Conservation (phyloP, 2,329 filamentous ascomycete species). For the Tricladium varicosporioides region DNA sequence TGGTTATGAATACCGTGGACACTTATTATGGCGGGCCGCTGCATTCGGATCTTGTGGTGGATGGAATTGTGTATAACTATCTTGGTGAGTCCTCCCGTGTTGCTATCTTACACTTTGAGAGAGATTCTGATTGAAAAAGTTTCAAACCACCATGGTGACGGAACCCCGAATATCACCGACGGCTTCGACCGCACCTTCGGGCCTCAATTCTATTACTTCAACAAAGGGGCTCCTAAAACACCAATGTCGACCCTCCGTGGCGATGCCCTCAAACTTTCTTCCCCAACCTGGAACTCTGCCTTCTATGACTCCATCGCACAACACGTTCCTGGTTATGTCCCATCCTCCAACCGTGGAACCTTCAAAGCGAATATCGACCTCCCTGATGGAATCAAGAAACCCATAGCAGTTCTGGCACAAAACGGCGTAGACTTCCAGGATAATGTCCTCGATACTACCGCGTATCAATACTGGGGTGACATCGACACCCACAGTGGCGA, state of each 20-base stretch:
- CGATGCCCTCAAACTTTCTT: conserved; percentile 52
- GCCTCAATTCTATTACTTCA: conserved; percentile 63
- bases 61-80: conserved; percentile 66
- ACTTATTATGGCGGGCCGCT: conserved; percentile 61
- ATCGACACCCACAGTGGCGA: conserved; percentile 43
- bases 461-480: conserved; percentile 62
- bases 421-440: conserved; percentile 56
- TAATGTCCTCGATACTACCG: conserved; percentile 51
- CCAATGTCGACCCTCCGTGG: conserved; percentile 47
- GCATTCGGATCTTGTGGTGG: conserved; percentile 61
- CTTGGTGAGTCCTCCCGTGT: conserved; percentile 37
- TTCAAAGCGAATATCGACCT: conserved; percentile 51
- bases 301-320: conserved; percentile 64
- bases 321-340: conserved; percentile 57
- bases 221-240: conserved; percentile 48
- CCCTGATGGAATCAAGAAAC: conserved; percentile 47
- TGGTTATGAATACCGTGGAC: conserved; percentile 63
- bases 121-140: too few relatives aligned
- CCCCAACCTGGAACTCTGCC: conserved; percentile 52
- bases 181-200: conserved; percentile 66
- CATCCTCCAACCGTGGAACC: conserved; percentile 48
- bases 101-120: too few relatives aligned
- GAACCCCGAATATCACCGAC: conserved; percentile 61
- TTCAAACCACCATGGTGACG: conserved; percentile 62
- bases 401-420: conserved; percentile 55